Evolutionary conservation across 495 filamentous ascomycete genomes (phyloP).

Genomic region (Copromyces sp.): DNA sequence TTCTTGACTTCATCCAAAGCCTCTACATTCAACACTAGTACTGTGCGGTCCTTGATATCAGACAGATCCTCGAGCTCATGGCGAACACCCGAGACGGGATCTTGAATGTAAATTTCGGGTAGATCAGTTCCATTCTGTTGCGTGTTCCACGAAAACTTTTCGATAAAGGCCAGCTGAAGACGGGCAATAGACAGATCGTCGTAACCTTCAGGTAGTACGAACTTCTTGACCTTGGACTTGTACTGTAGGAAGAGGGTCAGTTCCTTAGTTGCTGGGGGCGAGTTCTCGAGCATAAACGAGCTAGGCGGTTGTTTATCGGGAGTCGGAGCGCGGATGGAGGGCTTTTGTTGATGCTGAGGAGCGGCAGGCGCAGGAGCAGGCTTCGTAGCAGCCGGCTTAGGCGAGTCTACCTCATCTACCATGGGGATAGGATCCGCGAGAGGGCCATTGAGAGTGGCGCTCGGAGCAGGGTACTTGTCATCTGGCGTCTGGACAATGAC

Average conservation of each 20-base stretch:
- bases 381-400: constrained; percentile 14
- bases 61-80: constrained; percentile 89
- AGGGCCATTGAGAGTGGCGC: constrained; percentile 42
- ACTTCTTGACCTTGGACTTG: constrained; percentile 94
- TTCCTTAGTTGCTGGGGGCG: constrained; percentile 73
- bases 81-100: constrained; percentile 84
- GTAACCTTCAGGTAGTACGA: constrained; percentile 73
- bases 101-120: constrained; percentile 96
- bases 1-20: constrained; percentile 92
- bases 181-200: constrained; percentile 74
- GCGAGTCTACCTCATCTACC: constrained; percentile 18
- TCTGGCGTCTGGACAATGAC: constrained; percentile 47
- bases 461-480: constrained; percentile 45
- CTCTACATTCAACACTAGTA: constrained; percentile 89
- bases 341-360: neutral
- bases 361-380: constrained; percentile 3
- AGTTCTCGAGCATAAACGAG: constrained; percentile 44
- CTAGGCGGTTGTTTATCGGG: constrained; percentile 29
- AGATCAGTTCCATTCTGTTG: constrained; percentile 88
- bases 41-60: constrained; percentile 93
- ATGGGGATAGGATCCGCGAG: constrained; percentile 28
- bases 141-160: constrained; percentile 97
- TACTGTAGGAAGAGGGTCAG: constrained; percentile 95
- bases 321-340: constrained; percentile 18
- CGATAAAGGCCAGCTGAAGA: constrained; percentile 94